These are phyloP conservation scores for Pichia cephalocereana DNA, from an alignment of 805 yeast genomes.

Conservation along the genomic window DNA sequence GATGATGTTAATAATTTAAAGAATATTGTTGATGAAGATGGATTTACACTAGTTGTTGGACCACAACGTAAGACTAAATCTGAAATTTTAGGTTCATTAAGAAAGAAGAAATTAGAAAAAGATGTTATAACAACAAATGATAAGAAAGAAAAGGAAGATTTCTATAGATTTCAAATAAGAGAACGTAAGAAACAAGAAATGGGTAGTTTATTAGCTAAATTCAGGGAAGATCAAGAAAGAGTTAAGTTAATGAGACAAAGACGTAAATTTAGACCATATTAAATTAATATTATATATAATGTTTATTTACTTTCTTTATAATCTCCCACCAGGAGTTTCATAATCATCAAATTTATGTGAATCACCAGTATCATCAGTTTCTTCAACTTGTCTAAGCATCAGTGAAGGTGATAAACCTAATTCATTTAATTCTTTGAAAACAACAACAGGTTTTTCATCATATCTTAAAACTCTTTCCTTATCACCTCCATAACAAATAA, in stretches of 20 bases:
- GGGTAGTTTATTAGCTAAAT: slow-evolving; percentile 74
- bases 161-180: slow-evolving; percentile 92
- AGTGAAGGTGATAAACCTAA: slow-evolving; percentile 84
- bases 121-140: slow-evolving; percentile 39
- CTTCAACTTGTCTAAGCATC: slow-evolving; percentile 81
- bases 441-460: slow-evolving; percentile 81
- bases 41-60: slow-evolving; percentile 85
- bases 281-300: slow-evolving; percentile 18
- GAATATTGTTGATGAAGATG: slow-evolving; percentile 79
- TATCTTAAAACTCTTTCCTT: slow-evolving; percentile 74
- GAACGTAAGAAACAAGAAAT: slow-evolving; percentile 88
- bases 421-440: slow-evolving; percentile 78
- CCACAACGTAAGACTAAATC: slow-evolving; percentile 74
- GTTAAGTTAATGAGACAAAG: slow-evolving; percentile 70
- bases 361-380: slow-evolving; percentile 26
- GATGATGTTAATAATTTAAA: slow-evolving; percentile 47
- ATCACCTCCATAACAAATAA: slow-evolving; percentile 87
- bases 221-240: slow-evolving; percentile 84
- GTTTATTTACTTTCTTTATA: slow-evolving; percentile 13
- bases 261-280: slow-evolving; percentile 77
- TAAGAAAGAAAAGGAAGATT: slow-evolving; percentile 76
- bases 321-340: slow-evolving; percentile 35
- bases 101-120: slow-evolving; percentile 19
- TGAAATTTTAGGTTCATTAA: slow-evolving; percentile 50
- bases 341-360: slow-evolving; percentile 11